Base-by-base conservation (phyloP, 805 yeast species). In the Zygosaccharomyces pseudorouxii region DNA sequence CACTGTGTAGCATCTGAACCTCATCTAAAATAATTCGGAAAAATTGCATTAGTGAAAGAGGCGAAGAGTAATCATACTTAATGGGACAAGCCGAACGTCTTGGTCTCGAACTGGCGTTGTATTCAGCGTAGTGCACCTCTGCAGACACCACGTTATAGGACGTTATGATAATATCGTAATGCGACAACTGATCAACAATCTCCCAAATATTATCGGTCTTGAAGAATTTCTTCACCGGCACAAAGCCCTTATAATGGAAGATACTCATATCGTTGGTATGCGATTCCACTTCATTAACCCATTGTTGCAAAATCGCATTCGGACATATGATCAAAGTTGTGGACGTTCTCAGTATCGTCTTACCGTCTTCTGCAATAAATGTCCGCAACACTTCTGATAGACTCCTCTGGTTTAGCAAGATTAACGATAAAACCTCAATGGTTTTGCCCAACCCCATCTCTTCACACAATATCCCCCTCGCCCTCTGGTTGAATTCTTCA, bases 371-470 rank as follows among this genome's bases (percentile, higher is more conserved):
- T 0, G 60, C 55, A 3, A 47, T 23, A 29, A 49, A 58, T 11
- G 51, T 43, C 35, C 12, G 35, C 6, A 19, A 41, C 19, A 38
- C 7, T 5, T 38, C 41, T 18, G 42, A 30, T 1, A 39, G 27
- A 6, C 9, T 20, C 12, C 97, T 68, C 28, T 71, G 81, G 62
- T 93, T 84, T 43, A 82, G 59, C 1, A 81, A 60, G 0, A 85
- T 68, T 35, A 92, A 68, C 0, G 95, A 73, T 2, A 87, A 72
- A 11, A 89, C 72, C 63, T 93, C 99, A 3, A 93, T 81, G 0
- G 99, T 92, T 61, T 93, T 93, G 0, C 99, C 99, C 6, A 93
- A 74, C 0, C 99, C 99, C 99, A 93, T 93, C 65, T 93, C 99
- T 59, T 92, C 99, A 1, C 93, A 85, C 29, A 93, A 65, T 6